Percentiles rank a stretch among this genome's conserved stretches.
Evolutionary conservation across 768 basidiomycete genomes (phyloP).

Genomic region (Hemileccinum impolitum): DNA sequence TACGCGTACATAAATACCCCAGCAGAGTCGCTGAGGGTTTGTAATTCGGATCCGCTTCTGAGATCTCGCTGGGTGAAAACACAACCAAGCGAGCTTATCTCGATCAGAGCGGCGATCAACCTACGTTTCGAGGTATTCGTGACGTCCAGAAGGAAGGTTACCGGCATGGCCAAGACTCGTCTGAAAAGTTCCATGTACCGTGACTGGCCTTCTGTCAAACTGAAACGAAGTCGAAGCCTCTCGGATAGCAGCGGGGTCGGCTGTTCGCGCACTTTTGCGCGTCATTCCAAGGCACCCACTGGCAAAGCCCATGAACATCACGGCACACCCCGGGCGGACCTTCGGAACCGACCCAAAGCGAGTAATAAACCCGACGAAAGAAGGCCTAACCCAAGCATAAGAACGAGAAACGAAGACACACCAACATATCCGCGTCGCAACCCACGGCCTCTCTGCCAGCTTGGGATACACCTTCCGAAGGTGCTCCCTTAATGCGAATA

Average conservation of each 20-base stretch:
- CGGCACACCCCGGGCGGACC: neutral
- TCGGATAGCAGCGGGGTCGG: too few species aligned
- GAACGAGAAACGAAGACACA: conserved; percentile 25
- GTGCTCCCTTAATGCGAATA: conserved; percentile 47
- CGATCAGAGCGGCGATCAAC: neutral
- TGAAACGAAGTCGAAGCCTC: too few species aligned
- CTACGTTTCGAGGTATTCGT: too few species aligned
- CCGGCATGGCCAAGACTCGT: too few species aligned
- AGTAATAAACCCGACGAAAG: neutral
- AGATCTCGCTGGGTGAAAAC: neutral
- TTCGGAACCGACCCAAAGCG: neutral
- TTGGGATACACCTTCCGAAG: conserved; percentile 69
- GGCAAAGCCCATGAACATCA: neutral
- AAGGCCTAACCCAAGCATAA: neutral
- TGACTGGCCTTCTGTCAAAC: too few species aligned
- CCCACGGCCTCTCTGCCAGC: conserved; percentile 69
- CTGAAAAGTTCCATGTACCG: too few species aligned
- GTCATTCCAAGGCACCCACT: too few species aligned
- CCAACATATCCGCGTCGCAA: conserved; percentile 85
- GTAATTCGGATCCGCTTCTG: neutral
- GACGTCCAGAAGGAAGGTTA: too few species aligned
- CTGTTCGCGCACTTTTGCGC: too few species aligned
- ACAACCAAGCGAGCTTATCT: neutral
- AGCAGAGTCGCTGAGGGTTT: too few species aligned
- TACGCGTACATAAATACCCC: too few species aligned